Evolutionary conservation across 202 grass and related monocot genomes (phyloP).

Genomic region (Saccharum hybrid): DNA sequence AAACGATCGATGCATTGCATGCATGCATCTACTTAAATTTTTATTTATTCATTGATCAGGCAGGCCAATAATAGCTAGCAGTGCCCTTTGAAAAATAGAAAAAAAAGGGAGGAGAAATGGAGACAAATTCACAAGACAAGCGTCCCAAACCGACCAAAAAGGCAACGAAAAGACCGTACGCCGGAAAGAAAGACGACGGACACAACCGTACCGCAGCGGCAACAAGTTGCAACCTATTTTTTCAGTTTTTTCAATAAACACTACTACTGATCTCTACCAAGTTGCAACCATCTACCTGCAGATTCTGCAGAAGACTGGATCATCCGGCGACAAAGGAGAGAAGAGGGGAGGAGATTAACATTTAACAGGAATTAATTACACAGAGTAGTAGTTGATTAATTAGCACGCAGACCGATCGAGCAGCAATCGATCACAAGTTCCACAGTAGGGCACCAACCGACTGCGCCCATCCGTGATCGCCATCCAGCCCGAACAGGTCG

Average conservation of each 20-base stretch:
- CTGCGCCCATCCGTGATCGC: conserved; percentile 46
- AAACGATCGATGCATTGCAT: too few relatives aligned
- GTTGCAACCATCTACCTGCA: conserved; percentile 45
- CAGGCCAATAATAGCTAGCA: too few relatives aligned
- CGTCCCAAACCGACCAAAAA: conserved; percentile 30
- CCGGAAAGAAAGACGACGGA: not conserved
- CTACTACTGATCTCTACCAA: not conserved
- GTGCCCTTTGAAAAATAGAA: too few relatives aligned
- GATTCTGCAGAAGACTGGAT: not conserved
- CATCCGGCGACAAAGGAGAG: not conserved
- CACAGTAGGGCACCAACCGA: conserved; percentile 50
- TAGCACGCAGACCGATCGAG: not conserved
- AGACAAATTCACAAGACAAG: conserved; percentile 42
- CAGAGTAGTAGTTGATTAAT: not conserved
- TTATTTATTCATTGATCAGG: too few relatives aligned
- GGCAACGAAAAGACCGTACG: conserved; percentile 1
- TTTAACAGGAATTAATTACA: conserved; percentile 43
- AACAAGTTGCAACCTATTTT: conserved; percentile 40
- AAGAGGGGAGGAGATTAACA: not conserved
- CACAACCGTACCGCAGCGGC: not conserved
- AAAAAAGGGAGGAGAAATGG: not conserved
- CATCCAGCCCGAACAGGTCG: conserved; percentile 42
- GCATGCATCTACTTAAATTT: too few relatives aligned
- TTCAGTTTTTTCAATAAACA: not conserved
- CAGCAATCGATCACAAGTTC: conserved; percentile 41